These are phyloP conservation scores for Verbascum thapsus DNA, from an alignment of 257 asterid genomes.

Conservation along the genomic window DNA sequence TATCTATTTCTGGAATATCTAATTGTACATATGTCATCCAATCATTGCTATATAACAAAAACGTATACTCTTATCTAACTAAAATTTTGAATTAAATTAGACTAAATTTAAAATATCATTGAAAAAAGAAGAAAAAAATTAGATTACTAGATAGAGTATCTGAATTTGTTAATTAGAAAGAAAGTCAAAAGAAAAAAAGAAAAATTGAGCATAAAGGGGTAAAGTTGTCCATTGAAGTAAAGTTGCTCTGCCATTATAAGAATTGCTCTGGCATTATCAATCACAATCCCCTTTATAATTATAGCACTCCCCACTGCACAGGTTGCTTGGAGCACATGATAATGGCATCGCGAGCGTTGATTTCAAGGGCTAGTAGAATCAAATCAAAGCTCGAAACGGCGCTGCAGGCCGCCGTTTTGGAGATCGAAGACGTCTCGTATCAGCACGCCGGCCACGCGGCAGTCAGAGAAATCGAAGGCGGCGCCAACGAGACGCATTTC, in stretches of 20 bases:
- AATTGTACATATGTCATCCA: no score
- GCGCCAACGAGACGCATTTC: slow-evolving; percentile 80
- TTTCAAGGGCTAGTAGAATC: slow-evolving; percentile 68
- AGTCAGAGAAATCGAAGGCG: slow-evolving; percentile 53
- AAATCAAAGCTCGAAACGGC: slow-evolving; percentile 74
- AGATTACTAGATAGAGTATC: no score
- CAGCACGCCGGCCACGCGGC: slow-evolving; percentile 97
- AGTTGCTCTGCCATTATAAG: neutral
- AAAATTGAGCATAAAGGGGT: neutral
- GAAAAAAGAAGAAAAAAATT: no score
- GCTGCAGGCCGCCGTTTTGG: slow-evolving; percentile 62
- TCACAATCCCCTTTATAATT: neutral
- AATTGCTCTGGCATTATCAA: slow-evolving; percentile 14
- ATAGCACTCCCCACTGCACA: no score
- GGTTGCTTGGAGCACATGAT: slow-evolving; percentile 13
- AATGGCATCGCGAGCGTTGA: slow-evolving; percentile 70
- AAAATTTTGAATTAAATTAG: no score
- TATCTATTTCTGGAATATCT: no score
- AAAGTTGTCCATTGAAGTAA: neutral
- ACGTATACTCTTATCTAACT: no score
- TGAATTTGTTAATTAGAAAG: no score
- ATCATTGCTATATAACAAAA: no score
- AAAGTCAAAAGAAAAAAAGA: no score
- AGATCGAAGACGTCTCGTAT: slow-evolving; percentile 86
- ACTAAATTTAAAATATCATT: no score